Percentiles rank a stretch among this genome's conserved stretches.
phyloP scores from a whole-genome alignment of 257 asterid species.

The Solanum etuberosum region DNA sequence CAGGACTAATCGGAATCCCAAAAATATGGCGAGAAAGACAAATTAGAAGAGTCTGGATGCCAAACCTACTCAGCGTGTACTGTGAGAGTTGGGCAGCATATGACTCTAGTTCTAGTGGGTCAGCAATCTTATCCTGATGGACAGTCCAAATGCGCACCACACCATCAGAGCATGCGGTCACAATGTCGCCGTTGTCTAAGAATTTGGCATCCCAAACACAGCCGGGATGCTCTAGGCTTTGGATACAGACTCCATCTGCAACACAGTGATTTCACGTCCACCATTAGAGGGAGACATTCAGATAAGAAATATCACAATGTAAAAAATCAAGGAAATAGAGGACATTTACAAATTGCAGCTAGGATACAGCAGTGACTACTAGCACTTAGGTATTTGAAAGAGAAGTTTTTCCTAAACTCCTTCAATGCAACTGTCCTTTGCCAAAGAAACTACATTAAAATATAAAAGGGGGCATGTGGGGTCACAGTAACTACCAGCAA shows the following conservation, averaged over 20 bases:
- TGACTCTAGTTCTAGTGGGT: constrained; percentile 53
- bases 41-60: constrained; percentile 10
- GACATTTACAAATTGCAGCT: background rate
- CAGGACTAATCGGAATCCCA: background rate
- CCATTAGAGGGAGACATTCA: background rate
- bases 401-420: background rate
- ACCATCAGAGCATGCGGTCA: constrained; percentile 97
- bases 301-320: background rate
- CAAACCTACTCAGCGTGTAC: constrained; percentile 76
- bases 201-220: constrained; percentile 98
- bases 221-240: constrained; percentile 96
- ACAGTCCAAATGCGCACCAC: constrained; percentile 85
- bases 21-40: background rate
- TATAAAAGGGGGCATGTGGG: background rate
- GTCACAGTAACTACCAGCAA: constrained; percentile 7
- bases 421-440: background rate
- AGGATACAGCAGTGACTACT: background rate
- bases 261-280: constrained; percentile 10
- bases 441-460: background rate
- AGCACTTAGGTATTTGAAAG: background rate
- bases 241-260: constrained; percentile 94
- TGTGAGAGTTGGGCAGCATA: constrained; percentile 59
- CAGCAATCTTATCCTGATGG: constrained; percentile 60
- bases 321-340: background rate
- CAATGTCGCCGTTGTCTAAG: constrained; percentile 82